Conservation (phyloP, 176 grass and related monocot species). For the Saccharum officinarum region DNA sequence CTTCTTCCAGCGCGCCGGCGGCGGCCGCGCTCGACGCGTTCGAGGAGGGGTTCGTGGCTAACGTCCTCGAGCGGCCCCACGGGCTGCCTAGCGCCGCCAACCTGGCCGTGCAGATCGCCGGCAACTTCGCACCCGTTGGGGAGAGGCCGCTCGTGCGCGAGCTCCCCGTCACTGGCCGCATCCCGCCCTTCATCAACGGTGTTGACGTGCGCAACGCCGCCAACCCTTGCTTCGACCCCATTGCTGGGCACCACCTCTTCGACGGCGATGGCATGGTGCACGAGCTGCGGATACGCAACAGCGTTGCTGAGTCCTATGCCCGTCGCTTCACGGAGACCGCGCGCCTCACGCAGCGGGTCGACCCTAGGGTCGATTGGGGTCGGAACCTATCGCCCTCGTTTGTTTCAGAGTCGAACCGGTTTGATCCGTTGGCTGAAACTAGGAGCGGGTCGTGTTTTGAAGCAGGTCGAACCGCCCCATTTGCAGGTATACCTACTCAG, state of each 20-base stretch:
- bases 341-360: conserved; percentile 43
- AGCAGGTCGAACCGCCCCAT: no score
- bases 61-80: no score
- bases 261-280: conserved; percentile 96
- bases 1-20: no score
- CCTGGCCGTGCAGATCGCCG: conserved; percentile 65
- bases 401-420: no score
- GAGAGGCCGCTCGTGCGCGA: conserved; percentile 37
- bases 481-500: no score
- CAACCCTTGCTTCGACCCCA: conserved; percentile 82
- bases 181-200: conserved; percentile 74
- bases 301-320: conserved; percentile 64
- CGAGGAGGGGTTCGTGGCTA: no score
- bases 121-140: conserved; percentile 70
- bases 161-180: conserved; percentile 50
- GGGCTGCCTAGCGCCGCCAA: no score
- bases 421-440: no score
- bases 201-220: conserved; percentile 88
- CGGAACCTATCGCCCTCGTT: no score
- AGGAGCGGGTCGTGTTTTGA: no score
- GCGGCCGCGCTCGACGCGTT: no score
- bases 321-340: conserved; percentile 74
- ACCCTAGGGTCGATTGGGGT: no score
- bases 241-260: conserved; percentile 88
- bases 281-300: conserved; percentile 58